These are phyloP conservation scores for Zygosaccharomyces sapae DNA, from an alignment of 1,139 yeast genomes.

Conservation along the genomic window DNA sequence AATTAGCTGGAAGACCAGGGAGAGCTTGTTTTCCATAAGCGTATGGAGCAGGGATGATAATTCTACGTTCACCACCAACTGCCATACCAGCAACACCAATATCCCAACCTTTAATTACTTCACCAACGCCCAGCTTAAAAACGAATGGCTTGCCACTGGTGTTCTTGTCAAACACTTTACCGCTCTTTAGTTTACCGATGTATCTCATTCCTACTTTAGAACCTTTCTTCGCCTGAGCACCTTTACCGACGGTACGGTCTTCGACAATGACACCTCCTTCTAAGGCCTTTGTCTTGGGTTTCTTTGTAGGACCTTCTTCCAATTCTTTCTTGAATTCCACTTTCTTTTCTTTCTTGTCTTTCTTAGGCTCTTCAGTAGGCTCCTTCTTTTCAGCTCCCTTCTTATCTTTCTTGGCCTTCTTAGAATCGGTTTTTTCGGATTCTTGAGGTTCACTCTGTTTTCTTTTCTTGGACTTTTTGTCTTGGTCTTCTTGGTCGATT, in stretches of 20 bases:
- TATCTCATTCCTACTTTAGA: slow-evolving; percentile 94
- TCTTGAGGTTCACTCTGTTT: slow-evolving; percentile 29
- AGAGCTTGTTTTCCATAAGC: slow-evolving; percentile 92
- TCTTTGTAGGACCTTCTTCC: slow-evolving; percentile 87
- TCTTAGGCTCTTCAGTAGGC: slow-evolving; percentile 26
- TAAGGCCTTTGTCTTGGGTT: slow-evolving; percentile 63
- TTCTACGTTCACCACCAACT: slow-evolving; percentile 98
- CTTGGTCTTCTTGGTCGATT: slow-evolving; percentile 43
- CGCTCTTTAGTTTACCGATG: slow-evolving; percentile 95
- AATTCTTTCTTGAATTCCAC: slow-evolving; percentile 86
- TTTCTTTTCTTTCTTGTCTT: slow-evolving; percentile 51
- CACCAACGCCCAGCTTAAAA: slow-evolving; percentile 92
- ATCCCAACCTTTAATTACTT: slow-evolving; percentile 98
- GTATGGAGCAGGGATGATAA: slow-evolving; percentile 90
- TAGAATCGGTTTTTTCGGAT: slow-evolving; percentile 38
- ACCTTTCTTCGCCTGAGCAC: slow-evolving; percentile 83
- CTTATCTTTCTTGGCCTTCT: slow-evolving; percentile 43
- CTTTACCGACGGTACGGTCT: slow-evolving; percentile 87
- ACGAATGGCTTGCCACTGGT: slow-evolving; percentile 94
- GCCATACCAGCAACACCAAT: slow-evolving; percentile 98
- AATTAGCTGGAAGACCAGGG: slow-evolving; percentile 97
- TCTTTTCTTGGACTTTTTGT: slow-evolving; percentile 36
- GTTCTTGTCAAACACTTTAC: slow-evolving; percentile 94
- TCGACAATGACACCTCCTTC: slow-evolving; percentile 92
- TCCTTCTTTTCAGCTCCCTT: slow-evolving; percentile 18